A percentile compares a stretch with the other conserved stretches of the same genome.
These are phyloP conservation scores for Tricholoma terreum DNA, from an alignment of 768 basidiomycete species.

Conservation along the genomic window DNA sequence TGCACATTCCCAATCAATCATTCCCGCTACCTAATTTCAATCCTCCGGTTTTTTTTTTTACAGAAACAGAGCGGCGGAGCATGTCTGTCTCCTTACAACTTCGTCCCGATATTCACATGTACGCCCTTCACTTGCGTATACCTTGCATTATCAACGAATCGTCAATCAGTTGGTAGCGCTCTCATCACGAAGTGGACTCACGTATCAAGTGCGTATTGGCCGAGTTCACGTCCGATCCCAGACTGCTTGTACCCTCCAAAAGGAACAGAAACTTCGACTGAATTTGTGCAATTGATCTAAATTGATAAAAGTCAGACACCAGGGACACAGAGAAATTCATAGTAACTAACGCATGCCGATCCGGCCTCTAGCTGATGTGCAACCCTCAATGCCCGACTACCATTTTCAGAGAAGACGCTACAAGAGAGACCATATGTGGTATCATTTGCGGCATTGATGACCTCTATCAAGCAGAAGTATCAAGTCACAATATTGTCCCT, in stretches of 20 bases:
- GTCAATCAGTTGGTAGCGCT: background rate
- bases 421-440: slow-evolving; percentile 19
- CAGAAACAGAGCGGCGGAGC: no score
- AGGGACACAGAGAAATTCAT: no score
- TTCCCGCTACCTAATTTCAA: no score
- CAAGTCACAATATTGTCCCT: slow-evolving; percentile 6
- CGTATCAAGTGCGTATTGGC: slow-evolving; percentile 71
- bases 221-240: slow-evolving; percentile 81
- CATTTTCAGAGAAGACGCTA: slow-evolving; percentile 20
- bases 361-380: slow-evolving; percentile 24
- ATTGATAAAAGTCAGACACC: no score
- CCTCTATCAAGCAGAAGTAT: slow-evolving; percentile 13
- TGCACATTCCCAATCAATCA: no score
- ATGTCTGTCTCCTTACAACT: no score
- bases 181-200: slow-evolving; percentile 25
- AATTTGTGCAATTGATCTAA: background rate
- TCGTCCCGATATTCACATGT: background rate
- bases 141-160: background rate
- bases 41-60: no score
- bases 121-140: slow-evolving; percentile 2
- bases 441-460: slow-evolving; percentile 20
- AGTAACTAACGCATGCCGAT: slow-evolving; percentile 13
- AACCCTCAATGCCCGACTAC: slow-evolving; percentile 19
- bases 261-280: slow-evolving; percentile 48
- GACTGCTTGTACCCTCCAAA: slow-evolving; percentile 88